Evolutionary conservation across 306 rosid genomes (phyloP).

Genomic region (Cyamopsis tetragonoloba): DNA sequence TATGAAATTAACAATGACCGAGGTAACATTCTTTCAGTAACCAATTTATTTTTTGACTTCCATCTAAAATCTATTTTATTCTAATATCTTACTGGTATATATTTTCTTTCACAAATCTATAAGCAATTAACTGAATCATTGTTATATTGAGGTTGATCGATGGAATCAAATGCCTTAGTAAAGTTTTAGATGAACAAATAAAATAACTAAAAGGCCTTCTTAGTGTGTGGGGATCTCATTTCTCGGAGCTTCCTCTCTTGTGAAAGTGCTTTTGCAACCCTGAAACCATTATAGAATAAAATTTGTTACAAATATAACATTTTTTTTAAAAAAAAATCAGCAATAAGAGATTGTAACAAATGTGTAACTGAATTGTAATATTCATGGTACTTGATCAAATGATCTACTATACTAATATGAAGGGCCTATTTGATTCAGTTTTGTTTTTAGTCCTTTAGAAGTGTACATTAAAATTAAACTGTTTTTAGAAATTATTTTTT

Average conservation of each 20-base stretch:
- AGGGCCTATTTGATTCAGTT: too few relatives aligned
- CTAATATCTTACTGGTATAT: background rate
- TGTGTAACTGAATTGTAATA: background rate
- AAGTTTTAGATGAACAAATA: background rate
- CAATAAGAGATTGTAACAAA: too few relatives aligned
- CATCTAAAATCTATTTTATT: background rate
- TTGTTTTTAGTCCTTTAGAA: too few relatives aligned
- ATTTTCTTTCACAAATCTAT: background rate
- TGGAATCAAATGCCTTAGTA: background rate
- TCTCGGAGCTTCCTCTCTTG: constrained; percentile 54
- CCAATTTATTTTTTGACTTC: background rate
- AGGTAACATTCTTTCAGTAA: background rate
- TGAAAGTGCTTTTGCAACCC: constrained; percentile 57
- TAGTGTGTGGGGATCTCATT: constrained; percentile 47
- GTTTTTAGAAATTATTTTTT: too few relatives aligned
- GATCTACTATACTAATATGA: too few relatives aligned
- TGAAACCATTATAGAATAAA: constrained; percentile 4
- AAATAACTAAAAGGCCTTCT: background rate
- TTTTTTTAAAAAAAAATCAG: too few relatives aligned
- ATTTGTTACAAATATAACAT: background rate
- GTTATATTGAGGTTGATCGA: background rate
- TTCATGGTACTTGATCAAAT: background rate
- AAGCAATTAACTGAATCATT: too few relatives aligned
- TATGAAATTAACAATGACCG: background rate
- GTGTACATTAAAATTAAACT: too few relatives aligned